phyloP scores from a whole-genome alignment of 352 stramenopile genomes.

The Pythium dissimile region DNA sequence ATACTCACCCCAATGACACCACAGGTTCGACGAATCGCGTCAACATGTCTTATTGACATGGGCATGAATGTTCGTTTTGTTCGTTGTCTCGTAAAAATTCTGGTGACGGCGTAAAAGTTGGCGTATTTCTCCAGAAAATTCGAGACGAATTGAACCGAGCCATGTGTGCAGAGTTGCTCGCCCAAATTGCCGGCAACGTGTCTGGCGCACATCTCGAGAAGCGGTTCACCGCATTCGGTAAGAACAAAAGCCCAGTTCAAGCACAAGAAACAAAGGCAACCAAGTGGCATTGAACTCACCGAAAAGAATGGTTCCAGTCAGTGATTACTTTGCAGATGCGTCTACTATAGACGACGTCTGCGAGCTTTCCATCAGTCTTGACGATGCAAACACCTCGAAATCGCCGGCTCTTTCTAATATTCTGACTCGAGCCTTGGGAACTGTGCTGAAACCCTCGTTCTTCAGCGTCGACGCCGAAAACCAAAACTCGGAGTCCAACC shows the following conservation, averaged over 20 bases:
- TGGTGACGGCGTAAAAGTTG: no score
- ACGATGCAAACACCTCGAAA: background rate
- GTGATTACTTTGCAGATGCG: slow-evolving; percentile 7
- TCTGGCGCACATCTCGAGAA: slow-evolving; percentile 6
- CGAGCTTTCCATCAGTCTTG: slow-evolving; percentile 11
- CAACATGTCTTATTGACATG: slow-evolving; percentile 10
- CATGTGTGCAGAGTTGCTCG: background rate
- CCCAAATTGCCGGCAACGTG: background rate
- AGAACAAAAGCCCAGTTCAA: background rate
- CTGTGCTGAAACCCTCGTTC: slow-evolving; percentile 5
- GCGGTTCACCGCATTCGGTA: slow-evolving; percentile 12
- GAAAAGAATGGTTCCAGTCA: background rate
- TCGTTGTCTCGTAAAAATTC: background rate
- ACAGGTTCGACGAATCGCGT: slow-evolving; percentile 12
- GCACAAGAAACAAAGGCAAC: background rate
- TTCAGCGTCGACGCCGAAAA: background rate
- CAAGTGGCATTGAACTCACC: background rate
- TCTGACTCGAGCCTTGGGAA: background rate
- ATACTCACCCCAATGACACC: no score
- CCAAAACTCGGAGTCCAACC: background rate
- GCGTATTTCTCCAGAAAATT: background rate
- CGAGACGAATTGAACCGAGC: slow-evolving; percentile 3
- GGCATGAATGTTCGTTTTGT: slow-evolving; percentile 10
- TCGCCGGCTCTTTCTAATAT: background rate
- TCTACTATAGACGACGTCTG: slow-evolving; percentile 14